phyloP scores from a whole-genome alignment of 345 rosid species.

The Melaleuca quinquenervia region DNA sequence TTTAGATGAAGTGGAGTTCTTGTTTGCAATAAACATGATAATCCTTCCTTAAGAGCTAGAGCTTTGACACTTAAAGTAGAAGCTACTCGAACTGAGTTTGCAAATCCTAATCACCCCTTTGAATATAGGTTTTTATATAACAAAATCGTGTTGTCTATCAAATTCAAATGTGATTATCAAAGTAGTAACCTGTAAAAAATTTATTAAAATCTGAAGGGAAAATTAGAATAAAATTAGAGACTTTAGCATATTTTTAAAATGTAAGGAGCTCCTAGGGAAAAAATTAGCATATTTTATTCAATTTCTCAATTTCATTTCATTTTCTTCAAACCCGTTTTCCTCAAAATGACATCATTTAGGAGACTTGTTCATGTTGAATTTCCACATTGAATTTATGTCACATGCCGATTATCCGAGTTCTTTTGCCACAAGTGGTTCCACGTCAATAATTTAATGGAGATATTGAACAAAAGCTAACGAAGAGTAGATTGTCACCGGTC shows the following conservation, averaged over 20 bases:
- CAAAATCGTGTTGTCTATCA: not conserved
- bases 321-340: not conserved
- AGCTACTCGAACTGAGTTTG: no score
- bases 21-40: not conserved
- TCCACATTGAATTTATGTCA: rapidly evolving
- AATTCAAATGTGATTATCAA: not conserved
- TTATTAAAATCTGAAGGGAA: not conserved
- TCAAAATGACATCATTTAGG: not conserved
- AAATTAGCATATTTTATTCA: not conserved
- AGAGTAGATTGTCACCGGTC: rapidly evolving
- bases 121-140: no score
- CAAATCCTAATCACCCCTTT: no score
- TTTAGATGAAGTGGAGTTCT: not conserved
- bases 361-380: not conserved
- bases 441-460: not conserved
- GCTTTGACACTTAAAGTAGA: no score
- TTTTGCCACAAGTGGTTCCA: rapidly evolving
- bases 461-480: not conserved
- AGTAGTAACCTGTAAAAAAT: no score
- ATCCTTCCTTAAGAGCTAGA: not conserved
- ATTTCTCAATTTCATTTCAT: not conserved
- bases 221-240: not conserved
- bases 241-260: not conserved
- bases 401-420: rapidly evolving
- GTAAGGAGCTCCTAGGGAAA: not conserved